Percentiles rank a stretch among this genome's conserved stretches.
Conservation (phyloP, 768 basidiomycete genomes). For the Psilocybe tampanensis region DNA sequence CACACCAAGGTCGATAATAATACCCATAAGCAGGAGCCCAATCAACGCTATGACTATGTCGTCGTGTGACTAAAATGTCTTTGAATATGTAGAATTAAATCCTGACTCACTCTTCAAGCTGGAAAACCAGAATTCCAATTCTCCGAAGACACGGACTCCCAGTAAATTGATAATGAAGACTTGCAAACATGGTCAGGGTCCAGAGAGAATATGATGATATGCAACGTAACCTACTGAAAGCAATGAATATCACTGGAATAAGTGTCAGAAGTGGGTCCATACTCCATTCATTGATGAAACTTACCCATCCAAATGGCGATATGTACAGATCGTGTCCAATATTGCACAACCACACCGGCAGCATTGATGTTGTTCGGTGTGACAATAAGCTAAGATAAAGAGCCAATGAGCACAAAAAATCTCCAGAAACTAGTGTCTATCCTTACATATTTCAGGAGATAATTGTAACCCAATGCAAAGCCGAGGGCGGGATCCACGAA, state of each 20-base stretch:
- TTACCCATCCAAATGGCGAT: constrained; percentile 60
- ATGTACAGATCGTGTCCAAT: constrained; percentile 48
- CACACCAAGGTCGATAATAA: constrained; percentile 66
- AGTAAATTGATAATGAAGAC: constrained; percentile 60
- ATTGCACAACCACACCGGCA: constrained; percentile 54
- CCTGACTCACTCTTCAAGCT: constrained; percentile 60
- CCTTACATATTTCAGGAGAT: constrained; percentile 57
- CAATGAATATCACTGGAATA: constrained; percentile 54
- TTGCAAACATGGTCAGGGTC: constrained; percentile 18
- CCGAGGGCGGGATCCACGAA: constrained; percentile 71
- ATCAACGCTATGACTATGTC: constrained; percentile 43
- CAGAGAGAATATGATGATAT: constrained; percentile 1
- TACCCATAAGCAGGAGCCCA: constrained; percentile 57
- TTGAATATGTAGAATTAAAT: too few relatives aligned
- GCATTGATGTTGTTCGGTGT: constrained; percentile 71
- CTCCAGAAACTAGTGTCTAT: background rate
- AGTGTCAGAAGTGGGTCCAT: background rate
- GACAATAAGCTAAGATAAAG: constrained; percentile 47
- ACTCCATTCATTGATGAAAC: constrained; percentile 19
- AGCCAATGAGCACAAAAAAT: background rate
- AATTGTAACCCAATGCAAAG: constrained; percentile 69
- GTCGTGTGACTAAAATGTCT: background rate
- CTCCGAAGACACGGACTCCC: constrained; percentile 68
- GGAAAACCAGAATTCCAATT: constrained; percentile 76
- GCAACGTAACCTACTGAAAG: constrained; percentile 42